Evolutionary conservation across 2,329 filamentous ascomycete species (phyloP).

Genomic region (Amauroascus niger): DNA sequence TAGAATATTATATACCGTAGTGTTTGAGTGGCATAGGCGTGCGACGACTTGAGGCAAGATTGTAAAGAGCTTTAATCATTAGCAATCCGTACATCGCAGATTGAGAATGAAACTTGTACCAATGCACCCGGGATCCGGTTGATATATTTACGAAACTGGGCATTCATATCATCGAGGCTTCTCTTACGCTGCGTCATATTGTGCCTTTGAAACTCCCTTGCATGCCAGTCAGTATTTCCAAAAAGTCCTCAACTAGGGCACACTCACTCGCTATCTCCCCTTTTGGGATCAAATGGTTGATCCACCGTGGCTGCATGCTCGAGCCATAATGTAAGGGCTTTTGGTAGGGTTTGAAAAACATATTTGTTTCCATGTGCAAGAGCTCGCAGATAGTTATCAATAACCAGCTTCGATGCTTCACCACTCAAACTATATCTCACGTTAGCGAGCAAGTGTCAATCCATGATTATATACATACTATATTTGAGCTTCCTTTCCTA

Average conservation of each 20-base stretch:
- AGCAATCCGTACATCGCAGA: neutral
- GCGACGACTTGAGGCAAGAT: slow-evolving; percentile 88
- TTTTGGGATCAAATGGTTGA: slow-evolving; percentile 45
- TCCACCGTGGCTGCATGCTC: slow-evolving; percentile 73
- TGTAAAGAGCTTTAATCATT: slow-evolving; percentile 37
- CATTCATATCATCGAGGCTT: slow-evolving; percentile 60
- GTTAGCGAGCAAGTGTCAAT: slow-evolving; percentile 4
- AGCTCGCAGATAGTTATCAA: slow-evolving; percentile 86
- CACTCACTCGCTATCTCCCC: slow-evolving; percentile 38
- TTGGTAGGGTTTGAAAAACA: slow-evolving; percentile 85
- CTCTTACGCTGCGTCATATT: slow-evolving; percentile 47
- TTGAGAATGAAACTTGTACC: slow-evolving; percentile 22
- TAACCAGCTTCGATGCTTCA: slow-evolving; percentile 75
- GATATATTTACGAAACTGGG: slow-evolving; percentile 70
- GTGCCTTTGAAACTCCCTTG: slow-evolving; percentile 40
- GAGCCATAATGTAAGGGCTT: slow-evolving; percentile 86
- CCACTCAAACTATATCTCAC: slow-evolving; percentile 51
- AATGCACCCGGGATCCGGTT: slow-evolving; percentile 40
- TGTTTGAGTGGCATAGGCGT: slow-evolving; percentile 81
- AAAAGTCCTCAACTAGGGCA: neutral
- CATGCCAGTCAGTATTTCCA: slow-evolving; percentile 11
- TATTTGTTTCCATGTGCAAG: slow-evolving; percentile 88
- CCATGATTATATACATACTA: slow-evolving; percentile 37
- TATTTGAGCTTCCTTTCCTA: slow-evolving; percentile 65
- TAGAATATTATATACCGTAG: slow-evolving; percentile 64